These are phyloP conservation scores for Stephania yunnanensis DNA, from an alignment of 164 flowering plant species.

Conservation along the genomic window DNA sequence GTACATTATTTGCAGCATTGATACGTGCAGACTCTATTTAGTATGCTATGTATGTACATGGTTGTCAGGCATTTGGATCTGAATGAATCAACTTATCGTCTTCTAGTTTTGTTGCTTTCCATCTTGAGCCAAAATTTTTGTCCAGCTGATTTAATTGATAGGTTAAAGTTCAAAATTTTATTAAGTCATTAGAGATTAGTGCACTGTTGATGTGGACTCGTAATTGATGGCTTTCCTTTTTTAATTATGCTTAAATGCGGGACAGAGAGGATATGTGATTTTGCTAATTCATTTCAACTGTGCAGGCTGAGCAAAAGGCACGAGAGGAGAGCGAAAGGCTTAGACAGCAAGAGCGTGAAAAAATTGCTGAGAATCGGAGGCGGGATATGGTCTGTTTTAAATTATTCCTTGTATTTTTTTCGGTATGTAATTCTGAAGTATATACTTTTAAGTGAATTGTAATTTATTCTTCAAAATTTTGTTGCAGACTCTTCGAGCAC, in stretches of 20 bases:
- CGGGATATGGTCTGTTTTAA: slow-evolving; percentile 74
- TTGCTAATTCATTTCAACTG: neutral
- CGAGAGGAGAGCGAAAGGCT: slow-evolving; percentile 94
- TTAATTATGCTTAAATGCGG: no score
- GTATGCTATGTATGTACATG: neutral
- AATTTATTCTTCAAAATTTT: slow-evolving; percentile 2
- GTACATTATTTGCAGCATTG: neutral
- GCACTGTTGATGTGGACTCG: neutral
- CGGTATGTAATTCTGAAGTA: neutral
- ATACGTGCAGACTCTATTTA: neutral
- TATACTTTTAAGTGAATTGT: neutral
- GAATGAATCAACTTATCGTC: neutral
- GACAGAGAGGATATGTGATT: no score
- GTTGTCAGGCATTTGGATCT: neutral
- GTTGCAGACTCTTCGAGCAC: slow-evolving; percentile 77
- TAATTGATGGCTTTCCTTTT: neutral
- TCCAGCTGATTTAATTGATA: neutral
- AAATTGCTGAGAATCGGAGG: slow-evolving; percentile 81
- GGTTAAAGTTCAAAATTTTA: neutral
- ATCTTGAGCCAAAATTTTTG: neutral
- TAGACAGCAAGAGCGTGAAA: slow-evolving; percentile 93
- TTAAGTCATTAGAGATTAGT: neutral
- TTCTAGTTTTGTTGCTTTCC: neutral
- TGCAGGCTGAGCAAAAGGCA: slow-evolving; percentile 91
- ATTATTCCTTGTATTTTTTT: neutral